phyloP scores from a whole-genome alignment of 345 rosid genomes.

The Bruguiera sexangula region DNA sequence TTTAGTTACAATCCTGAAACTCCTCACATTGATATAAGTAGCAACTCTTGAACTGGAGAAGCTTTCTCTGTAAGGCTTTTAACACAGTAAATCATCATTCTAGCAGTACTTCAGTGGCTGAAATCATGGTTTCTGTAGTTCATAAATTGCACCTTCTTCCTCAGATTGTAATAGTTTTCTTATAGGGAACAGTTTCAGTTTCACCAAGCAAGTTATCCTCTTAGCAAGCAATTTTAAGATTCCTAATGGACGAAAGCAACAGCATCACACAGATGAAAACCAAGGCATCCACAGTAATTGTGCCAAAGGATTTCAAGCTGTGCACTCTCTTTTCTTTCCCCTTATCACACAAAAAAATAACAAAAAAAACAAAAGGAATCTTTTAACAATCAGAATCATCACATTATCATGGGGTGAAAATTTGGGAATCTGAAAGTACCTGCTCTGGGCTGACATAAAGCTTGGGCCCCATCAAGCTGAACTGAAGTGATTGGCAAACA shows the following conservation, averaged over 20 bases:
- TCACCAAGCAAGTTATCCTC: no score
- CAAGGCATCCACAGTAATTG: no score
- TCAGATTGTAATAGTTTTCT: no score
- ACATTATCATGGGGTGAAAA: slow-evolving; percentile 3
- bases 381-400: background rate
- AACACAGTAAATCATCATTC: background rate
- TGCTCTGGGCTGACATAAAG: slow-evolving; percentile 89
- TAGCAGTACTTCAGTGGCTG: background rate
- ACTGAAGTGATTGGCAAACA: slow-evolving; percentile 81
- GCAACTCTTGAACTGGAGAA: background rate
- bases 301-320: no score
- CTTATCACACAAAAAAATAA: no score
- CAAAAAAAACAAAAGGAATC: background rate
- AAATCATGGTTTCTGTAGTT: background rate
- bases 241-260: no score
- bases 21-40: background rate
- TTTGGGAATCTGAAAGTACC: slow-evolving; percentile 36
- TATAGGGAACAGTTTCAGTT: no score
- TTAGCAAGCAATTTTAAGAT: no score
- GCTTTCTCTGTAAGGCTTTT: background rate
- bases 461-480: slow-evolving; percentile 99
- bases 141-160: no score
- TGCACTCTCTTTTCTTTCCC: no score
- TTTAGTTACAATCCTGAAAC: no score
- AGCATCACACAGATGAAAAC: no score